Base-by-base conservation (phyloP, 306 rosid species). In the Ziziphus jujuba region DNA sequence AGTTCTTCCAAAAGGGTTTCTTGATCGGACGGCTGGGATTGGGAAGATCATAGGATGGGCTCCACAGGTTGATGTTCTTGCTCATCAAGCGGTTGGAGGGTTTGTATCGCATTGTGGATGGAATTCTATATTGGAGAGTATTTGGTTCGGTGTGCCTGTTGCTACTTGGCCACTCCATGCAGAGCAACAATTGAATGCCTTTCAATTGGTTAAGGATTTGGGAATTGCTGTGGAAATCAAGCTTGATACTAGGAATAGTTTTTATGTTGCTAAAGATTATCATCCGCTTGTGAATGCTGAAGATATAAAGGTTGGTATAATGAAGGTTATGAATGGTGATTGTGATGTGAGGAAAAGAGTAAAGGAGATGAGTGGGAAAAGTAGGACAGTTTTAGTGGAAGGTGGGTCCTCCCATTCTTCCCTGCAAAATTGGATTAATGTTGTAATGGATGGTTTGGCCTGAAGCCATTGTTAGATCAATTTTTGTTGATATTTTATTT, bases 51-150 rank as follows among this genome's bases (percentile, higher is more conserved):
- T 71, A 6, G 77, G 81, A 0, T 77, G 81, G 81, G 81, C 77
- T 1, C 77, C 77, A 1, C 77, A 77, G 22, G 48, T 25, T 35
- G 77, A 24, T 0, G 45, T 77, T 1, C 13, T 77, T 0, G 73
- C 56, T 6, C 77, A 77, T 22, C 52, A 38, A 0, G 65, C 74
- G 5, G 14, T 36, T 3, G 77, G 81, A 45, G 81, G 70, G 33
- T 77, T 77, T 5, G 52, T 77, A 7, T 77, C 81, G 0, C 81
- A 77, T 15, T 72, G 77, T 6, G 74, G 81, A 2, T 77, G 74
- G 81, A 77, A 77, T 33, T 77, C 81, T 2, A 36, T 25, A 4
- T 6, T 77, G 34, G 77, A 77, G 28, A 72, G 81, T 5, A 0
- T 72, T 0, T 77, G 81, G 77, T 5, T 13, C 10, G 67, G 77